phyloP scores from a whole-genome alignment of 345 rosid genomes.

The Noccaea caerulescens region DNA sequence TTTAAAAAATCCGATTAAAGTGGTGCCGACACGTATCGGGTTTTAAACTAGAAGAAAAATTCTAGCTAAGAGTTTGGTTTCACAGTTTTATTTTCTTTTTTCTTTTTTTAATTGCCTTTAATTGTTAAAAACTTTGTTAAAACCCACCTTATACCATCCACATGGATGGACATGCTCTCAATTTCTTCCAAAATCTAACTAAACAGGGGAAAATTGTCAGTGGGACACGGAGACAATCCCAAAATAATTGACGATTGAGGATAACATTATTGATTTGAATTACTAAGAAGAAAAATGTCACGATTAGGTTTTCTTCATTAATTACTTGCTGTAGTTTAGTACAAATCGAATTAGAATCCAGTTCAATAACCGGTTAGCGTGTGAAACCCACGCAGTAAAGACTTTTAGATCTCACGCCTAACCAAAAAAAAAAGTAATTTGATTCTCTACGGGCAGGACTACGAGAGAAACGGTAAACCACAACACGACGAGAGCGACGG shows the following conservation, averaged over 20 bases:
- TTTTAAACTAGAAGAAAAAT: too few relatives aligned
- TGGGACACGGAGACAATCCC: too few relatives aligned
- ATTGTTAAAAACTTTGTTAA: too few relatives aligned
- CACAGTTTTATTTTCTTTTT: too few relatives aligned
- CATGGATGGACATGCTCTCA: too few relatives aligned
- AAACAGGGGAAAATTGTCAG: too few relatives aligned
- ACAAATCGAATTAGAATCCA: neutral
- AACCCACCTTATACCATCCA: too few relatives aligned
- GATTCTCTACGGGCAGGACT: slow-evolving; percentile 20
- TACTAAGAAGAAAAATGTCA: too few relatives aligned
- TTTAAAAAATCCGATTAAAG: too few relatives aligned
- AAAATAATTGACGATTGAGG: neutral
- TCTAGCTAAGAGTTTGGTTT: too few relatives aligned
- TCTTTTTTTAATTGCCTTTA: too few relatives aligned
- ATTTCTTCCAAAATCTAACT: neutral
- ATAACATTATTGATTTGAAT: neutral
- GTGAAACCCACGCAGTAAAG: neutral
- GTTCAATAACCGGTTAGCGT: neutral
- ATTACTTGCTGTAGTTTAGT: neutral
- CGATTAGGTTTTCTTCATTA: neutral
- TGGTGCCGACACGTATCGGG: too few relatives aligned
- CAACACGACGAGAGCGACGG: slow-evolving; percentile 17
- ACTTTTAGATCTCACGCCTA: neutral
- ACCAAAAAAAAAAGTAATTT: neutral
- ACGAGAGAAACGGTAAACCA: slow-evolving; percentile 10